Conservation (phyloP, 192 early-diverging fungal genomes). For the Coemansia biformis region DNA sequence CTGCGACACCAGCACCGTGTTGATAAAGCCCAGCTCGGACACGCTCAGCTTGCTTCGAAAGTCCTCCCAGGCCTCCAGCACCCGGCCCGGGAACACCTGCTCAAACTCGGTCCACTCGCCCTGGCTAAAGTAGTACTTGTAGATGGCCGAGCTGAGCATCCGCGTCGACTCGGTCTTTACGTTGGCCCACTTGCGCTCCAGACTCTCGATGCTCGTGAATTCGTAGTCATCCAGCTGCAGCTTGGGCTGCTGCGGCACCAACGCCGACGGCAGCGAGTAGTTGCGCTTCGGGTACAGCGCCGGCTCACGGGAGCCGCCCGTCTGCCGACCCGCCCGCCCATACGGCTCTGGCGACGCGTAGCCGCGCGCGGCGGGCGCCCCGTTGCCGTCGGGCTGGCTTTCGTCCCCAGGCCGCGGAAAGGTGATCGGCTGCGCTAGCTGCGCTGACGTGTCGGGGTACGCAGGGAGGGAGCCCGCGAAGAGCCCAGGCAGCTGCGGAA, state of each 20-base stretch:
- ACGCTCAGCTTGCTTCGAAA: slow-evolving; percentile 34
- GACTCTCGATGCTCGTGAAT: slow-evolving; percentile 44
- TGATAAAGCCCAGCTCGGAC: slow-evolving; percentile 31
- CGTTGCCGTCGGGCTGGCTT: neutral
- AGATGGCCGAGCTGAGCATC: slow-evolving; percentile 49
- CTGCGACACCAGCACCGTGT: slow-evolving; percentile 43
- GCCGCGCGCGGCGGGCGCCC: neutral
- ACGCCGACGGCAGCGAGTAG: slow-evolving; percentile 37
- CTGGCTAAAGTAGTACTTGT: slow-evolving; percentile 51
- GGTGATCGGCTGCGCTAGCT: slow-evolving; percentile 9
- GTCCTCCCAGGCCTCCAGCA: slow-evolving; percentile 38
- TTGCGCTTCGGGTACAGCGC: slow-evolving; percentile 31
- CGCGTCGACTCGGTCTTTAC: slow-evolving; percentile 41
- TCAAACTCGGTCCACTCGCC: slow-evolving; percentile 48
- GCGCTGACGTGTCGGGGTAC: slow-evolving; percentile 2
- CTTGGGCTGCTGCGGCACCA: slow-evolving; percentile 12
- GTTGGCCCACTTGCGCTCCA: slow-evolving; percentile 45
- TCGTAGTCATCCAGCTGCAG: slow-evolving; percentile 43
- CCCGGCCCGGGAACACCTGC: slow-evolving; percentile 41
- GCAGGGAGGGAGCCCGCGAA: slow-evolving; percentile 11
- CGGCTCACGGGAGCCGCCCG: slow-evolving; percentile 1
- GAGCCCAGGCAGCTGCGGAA: slow-evolving; percentile 25
- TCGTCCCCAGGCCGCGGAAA: slow-evolving; percentile 32
- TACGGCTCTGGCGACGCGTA: neutral
- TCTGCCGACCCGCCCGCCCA: neutral